These are phyloP conservation scores for Cytospora schulzeri DNA, from an alignment of 2,329 filamentous ascomycete species.

Conservation along the genomic window DNA sequence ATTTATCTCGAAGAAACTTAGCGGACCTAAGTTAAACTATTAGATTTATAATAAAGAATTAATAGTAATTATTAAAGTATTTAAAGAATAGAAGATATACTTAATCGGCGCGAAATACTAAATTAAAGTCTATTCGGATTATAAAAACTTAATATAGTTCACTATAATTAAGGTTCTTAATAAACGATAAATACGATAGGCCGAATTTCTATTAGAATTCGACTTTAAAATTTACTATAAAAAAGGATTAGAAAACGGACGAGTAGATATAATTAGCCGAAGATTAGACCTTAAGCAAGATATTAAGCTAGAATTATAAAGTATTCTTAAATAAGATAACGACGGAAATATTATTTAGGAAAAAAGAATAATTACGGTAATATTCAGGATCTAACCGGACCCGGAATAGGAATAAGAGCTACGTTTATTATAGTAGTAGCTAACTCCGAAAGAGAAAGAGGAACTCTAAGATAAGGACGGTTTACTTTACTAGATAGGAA, in stretches of 20 bases:
- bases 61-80: too few species aligned
- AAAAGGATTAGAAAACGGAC: not conserved
- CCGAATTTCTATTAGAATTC: not conserved
- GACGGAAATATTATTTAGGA: too few species aligned
- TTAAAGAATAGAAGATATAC: too few species aligned
- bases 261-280: not conserved
- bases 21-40: too few species aligned
- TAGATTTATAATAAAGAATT: too few species aligned
- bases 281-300: not conserved
- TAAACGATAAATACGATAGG: not conserved
- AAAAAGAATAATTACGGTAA: not conserved
- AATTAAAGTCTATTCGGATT: not conserved
- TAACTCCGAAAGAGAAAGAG: too few species aligned
- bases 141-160: not conserved
- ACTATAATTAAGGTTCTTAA: not conserved
- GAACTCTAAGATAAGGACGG: too few species aligned
- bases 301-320: too few species aligned
- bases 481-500: not conserved
- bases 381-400: not conserved
- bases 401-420: too few species aligned
- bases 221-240: not conserved
- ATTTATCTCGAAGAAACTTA: not conserved
- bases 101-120: too few species aligned
- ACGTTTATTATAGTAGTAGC: too few species aligned
- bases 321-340: too few species aligned